These are phyloP conservation scores for Pseudogymnoascus verrucosus DNA, from an alignment of 2,329 filamentous ascomycete genomes.

Conservation along the genomic window DNA sequence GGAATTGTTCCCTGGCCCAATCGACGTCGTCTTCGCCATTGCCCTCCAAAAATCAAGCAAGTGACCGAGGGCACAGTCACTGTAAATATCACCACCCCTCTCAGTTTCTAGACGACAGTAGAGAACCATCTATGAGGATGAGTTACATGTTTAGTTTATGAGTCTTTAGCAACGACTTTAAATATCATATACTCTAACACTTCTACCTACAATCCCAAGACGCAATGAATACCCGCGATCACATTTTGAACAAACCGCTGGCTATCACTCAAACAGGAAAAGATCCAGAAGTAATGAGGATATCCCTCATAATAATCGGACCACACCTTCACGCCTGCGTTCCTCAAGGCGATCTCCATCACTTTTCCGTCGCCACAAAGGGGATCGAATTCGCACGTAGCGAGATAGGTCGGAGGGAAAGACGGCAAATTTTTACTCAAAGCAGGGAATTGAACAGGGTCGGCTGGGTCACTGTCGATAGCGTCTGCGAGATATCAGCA, in stretches of 20 bases:
- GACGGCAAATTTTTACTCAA: constrained; percentile 13
- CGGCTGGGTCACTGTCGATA: constrained; percentile 12
- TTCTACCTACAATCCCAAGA: not conserved
- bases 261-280: constrained; percentile 16
- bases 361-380: constrained; percentile 27
- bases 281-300: constrained; percentile 29
- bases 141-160: not conserved
- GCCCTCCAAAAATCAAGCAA: no score
- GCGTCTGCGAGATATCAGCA: not conserved
- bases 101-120: no score
- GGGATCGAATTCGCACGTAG: constrained; percentile 23
- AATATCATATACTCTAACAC: not conserved
- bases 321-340: constrained; percentile 22
- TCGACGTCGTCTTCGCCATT: no score
- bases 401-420: constrained; percentile 20
- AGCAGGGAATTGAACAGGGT: constrained; percentile 15
- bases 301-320: constrained; percentile 24
- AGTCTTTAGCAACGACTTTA: not conserved
- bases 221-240: constrained; percentile 13
- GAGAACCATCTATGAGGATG: not conserved
- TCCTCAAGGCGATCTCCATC: constrained; percentile 22
- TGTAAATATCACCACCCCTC: no score
- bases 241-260: constrained; percentile 18
- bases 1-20: no score
- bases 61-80: no score